Evolutionary conservation across 2,329 filamentous ascomycete species (phyloP), one percentile per base, ranked within the genome.

Genomic region (Grosmannia clavigera): DNA sequence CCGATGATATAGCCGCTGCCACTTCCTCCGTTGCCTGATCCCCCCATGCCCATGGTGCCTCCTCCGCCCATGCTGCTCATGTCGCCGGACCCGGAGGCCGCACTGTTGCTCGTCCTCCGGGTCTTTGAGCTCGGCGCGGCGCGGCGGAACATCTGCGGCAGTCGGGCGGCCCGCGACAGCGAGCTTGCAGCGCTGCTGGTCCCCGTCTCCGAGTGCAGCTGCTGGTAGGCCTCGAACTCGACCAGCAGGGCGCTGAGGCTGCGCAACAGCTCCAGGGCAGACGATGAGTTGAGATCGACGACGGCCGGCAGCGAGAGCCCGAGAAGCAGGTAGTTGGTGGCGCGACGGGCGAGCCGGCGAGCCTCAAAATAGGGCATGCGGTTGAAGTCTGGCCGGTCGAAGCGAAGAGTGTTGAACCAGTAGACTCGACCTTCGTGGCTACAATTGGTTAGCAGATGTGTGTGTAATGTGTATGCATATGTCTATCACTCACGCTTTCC

Each of bases 351-450:
- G 56, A 96, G 83, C 70, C 92, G 94, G 64, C 88, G 85, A 4
- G 84, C 77, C 61, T 95, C 88, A 70, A 95, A 92, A 70, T 90
- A 95, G 54, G 92, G 86, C 76, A 96, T 86, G 68, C 86, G 85
- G 58, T 81, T 77, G 40, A 97, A 80, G 71, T 96, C 90, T 35
- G 82, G 73, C 68, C 90, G 88, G 65, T 91, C 89, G 73, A 96
- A 96, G 69, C 95, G 87, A 62, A 96, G 83, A 0, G 94, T 96
- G 74, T 96, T 96, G 78, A 97, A 96, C 92, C 94, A 97, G 76
- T 95, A 97, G 51, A 96, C 85, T 61, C 90, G 86, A 62, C 92
- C 92, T 74, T 96, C 91, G 70, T 99, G 92, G 33, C 90, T 95
- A 70, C 58, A 10, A 16, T 43, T 16, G 31, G 46, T 55, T 9